These are phyloP conservation scores for Discostella pseudostelligera DNA, from an alignment of 108 stramenopile species.

Conservation along the genomic window DNA sequence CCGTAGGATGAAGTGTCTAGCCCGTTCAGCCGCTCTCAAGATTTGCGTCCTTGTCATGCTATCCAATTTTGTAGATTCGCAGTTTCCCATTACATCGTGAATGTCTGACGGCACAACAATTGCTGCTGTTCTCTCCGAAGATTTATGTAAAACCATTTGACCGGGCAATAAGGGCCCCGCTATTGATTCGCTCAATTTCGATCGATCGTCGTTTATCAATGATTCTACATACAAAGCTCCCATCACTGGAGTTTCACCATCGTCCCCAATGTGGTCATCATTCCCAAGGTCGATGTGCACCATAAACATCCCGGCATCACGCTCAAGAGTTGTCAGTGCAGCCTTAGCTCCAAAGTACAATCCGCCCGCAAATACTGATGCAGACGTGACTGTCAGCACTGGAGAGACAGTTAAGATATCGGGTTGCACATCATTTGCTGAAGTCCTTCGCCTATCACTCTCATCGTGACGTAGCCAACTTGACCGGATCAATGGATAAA, in stretches of 20 bases:
- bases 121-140: slow-evolving; percentile 34
- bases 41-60: slow-evolving; percentile 27
- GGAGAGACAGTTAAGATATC: neutral
- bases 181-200: slow-evolving; percentile 11
- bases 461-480: slow-evolving; percentile 29
- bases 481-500: slow-evolving; percentile 38
- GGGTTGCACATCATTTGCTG: neutral
- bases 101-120: slow-evolving; percentile 39
- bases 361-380: slow-evolving; percentile 34
- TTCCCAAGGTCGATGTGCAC: slow-evolving; percentile 44
- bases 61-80: slow-evolving; percentile 14
- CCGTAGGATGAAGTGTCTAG: slow-evolving; percentile 36
- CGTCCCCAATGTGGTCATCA: slow-evolving; percentile 5
- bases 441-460: neutral
- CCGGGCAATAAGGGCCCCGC: slow-evolving; percentile 36
- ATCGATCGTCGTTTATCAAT: neutral
- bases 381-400: slow-evolving; percentile 33
- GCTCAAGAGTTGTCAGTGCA: slow-evolving; percentile 26
- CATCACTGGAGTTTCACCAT: slow-evolving; percentile 12
- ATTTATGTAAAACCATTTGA: slow-evolving; percentile 37
- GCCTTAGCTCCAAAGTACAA: slow-evolving; percentile 26
- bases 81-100: slow-evolving; percentile 11
- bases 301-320: slow-evolving; percentile 27
- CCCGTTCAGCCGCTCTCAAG: slow-evolving; percentile 27
- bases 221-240: slow-evolving; percentile 22